These are phyloP conservation scores for Tremella fuciformis DNA, from an alignment of 768 basidiomycete genomes.

Conservation along the genomic window DNA sequence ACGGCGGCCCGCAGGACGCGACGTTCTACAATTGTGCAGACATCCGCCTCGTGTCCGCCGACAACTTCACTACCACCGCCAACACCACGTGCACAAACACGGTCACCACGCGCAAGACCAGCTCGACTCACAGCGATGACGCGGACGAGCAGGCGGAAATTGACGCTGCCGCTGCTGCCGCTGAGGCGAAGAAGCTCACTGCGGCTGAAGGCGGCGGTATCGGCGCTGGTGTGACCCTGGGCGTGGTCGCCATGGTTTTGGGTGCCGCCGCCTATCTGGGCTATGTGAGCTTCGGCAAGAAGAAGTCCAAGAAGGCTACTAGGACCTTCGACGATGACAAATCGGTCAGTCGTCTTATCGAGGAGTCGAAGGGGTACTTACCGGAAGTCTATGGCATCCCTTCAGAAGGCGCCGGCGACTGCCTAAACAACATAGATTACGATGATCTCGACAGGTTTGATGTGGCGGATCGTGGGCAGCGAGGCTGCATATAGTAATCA, in stretches of 20 bases:
- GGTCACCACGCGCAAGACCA: conserved; percentile 24
- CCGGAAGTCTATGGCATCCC: no score
- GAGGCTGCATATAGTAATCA: no score
- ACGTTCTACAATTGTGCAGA: conserved; percentile 34
- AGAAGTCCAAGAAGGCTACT: conserved; percentile 2
- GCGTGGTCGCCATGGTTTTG: not conserved
- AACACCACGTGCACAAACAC: conserved; percentile 30
- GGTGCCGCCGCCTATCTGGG: conserved; percentile 3
- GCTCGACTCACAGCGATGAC: conserved; percentile 13
- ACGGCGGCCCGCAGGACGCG: no score
- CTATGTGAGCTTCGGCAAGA: conserved; percentile 11
- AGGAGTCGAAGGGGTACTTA: no score
- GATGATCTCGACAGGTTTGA: no score
- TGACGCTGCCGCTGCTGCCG: no score
- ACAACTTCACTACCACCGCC: conserved; percentile 13
- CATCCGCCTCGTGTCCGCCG: conserved; percentile 24
- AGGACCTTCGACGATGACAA: no score
- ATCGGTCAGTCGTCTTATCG: no score
- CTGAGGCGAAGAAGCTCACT: conserved; percentile 3
- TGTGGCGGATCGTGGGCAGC: no score
- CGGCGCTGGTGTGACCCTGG: conserved; percentile 14
- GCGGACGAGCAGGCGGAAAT: not conserved
- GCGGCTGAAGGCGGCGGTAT: conserved; percentile 19
- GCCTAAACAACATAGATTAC: no score
- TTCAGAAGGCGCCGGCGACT: no score